These are phyloP conservation scores for Williopsis jadinii DNA, from an alignment of 1,139 yeast species.

Conservation along the genomic window DNA sequence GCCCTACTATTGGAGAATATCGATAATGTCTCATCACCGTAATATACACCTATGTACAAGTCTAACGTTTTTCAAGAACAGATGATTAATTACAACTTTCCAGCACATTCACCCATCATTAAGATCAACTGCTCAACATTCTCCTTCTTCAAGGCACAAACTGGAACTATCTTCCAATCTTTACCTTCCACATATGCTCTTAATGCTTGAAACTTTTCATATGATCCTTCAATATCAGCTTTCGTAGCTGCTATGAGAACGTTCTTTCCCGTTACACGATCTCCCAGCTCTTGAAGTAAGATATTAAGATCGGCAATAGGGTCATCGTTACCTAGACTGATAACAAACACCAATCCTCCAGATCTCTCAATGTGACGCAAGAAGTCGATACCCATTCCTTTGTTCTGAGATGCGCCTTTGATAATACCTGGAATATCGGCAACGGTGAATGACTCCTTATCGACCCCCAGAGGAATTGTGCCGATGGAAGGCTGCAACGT, in stretches of 20 bases:
- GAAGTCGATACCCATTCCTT: constrained; percentile 92
- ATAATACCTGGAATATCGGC: constrained; percentile 98
- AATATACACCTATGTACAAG: too few species aligned
- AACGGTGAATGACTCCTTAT: constrained; percentile 74
- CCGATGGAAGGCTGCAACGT: constrained; percentile 91
- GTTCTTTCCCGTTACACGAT: constrained; percentile 50
- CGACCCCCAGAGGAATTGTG: constrained; percentile 63
- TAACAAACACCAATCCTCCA: constrained; percentile 80
- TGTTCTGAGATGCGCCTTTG: constrained; percentile 75
- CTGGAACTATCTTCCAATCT: constrained; percentile 72
- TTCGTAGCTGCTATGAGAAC: constrained; percentile 83
- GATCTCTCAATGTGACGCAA: constrained; percentile 89
- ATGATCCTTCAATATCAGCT: constrained; percentile 64
- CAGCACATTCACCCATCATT: constrained; percentile 65
- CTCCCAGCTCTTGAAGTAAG: constrained; percentile 66
- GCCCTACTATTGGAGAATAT: not conserved
- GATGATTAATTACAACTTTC: constrained; percentile 17
- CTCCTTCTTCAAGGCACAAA: constrained; percentile 70
- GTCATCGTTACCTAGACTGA: constrained; percentile 57
- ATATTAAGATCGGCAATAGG: constrained; percentile 60
- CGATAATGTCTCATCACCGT: not conserved
- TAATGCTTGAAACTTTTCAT: constrained; percentile 38
- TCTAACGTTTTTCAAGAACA: too few species aligned
- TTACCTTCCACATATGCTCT: constrained; percentile 34
- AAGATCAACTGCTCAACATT: constrained; percentile 64